Base-by-base conservation (phyloP, 78 protist species). In the Isochrysis galbana region DNA sequence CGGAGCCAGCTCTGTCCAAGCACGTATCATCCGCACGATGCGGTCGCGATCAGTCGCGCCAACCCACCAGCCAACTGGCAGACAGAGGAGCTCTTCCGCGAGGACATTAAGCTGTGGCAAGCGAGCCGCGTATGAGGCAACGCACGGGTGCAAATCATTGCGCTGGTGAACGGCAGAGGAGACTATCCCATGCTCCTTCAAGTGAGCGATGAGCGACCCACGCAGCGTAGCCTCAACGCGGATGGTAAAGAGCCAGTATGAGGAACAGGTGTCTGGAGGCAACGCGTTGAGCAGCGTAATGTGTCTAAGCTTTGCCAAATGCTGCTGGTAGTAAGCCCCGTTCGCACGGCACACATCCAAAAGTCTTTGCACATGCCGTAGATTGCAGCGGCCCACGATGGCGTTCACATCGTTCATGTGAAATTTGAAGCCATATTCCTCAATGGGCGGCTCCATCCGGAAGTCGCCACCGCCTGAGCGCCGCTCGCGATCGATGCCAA, bases 331-430 rank as follows among this genome's bases (percentile, higher is more conserved):
- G 80, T 14, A 70, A 11, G 2, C 41, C 39, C 44, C 80, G 80
- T 70, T 70, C 39, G 34, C 80, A 10, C 41, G 80, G 80, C 80
- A 70, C 32, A 2, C n/a, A 7, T 5, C 80, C 29, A 70, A 41
- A 19, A 70, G 4, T 2, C 41, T 3, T 2, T 2, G 41, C 14
- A n/a, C 22, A 41, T 70, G 80, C 7, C n/a, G 80, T 3, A 70
- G 22, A 41, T 70, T 70, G 80, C 25, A 11, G 29, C 5, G 39
- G 39, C 80, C 80, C n/a, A 70, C 22, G 11, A 10, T 29, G 29
- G 80, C 80, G 80, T 70, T 70, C 44, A 70, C 42, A 41, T 70
- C 80, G 41, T 70, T 70, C 80, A 70, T 70, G 80, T 70, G 80
- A 41, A 70, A 70, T 41, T 70, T 70, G 80, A 70, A 70, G 42